phyloP scores from a whole-genome alignment of 2,329 filamentous ascomycete species.

The Raffaelea deltoideospora region DNA sequence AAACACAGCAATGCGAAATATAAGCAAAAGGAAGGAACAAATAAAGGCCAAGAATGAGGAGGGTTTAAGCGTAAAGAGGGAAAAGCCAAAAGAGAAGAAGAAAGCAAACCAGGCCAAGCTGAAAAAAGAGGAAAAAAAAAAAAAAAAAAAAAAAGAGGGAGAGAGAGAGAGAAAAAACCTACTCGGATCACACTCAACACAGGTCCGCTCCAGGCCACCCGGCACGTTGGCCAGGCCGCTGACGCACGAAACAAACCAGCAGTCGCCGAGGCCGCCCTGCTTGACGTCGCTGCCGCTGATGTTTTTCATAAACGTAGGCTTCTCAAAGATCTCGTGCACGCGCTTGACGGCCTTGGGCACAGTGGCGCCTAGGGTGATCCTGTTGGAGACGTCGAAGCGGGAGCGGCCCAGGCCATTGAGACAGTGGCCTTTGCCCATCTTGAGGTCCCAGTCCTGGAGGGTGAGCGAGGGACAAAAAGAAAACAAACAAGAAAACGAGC shows the following conservation, averaged over 20 bases:
- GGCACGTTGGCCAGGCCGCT: constrained; percentile 63
- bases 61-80: too few species aligned
- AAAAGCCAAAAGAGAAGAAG: too few species aligned
- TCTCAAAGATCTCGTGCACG: constrained; percentile 59
- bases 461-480: constrained; percentile 8
- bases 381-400: constrained; percentile 29
- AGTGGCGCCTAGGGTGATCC: constrained; percentile 29
- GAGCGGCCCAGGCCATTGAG: constrained; percentile 36
- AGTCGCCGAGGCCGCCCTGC: constrained; percentile 65
- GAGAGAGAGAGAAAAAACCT: constrained; percentile 11
- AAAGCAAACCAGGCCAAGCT: too few species aligned
- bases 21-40: too few species aligned
- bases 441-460: constrained; percentile 49
- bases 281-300: constrained; percentile 60
- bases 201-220: constrained; percentile 55
- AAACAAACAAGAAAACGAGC: constrained; percentile 16
- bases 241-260: constrained; percentile 68
- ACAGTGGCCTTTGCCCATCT: constrained; percentile 43
- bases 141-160: too few species aligned
- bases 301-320: constrained; percentile 51
- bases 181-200: constrained; percentile 57
- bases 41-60: too few species aligned
- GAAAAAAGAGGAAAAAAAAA: too few species aligned
- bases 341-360: constrained; percentile 64
- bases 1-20: too few species aligned